These are phyloP conservation scores for Apiospora phragmitis DNA, from an alignment of 2,329 filamentous ascomycete genomes.

Conservation along the genomic window DNA sequence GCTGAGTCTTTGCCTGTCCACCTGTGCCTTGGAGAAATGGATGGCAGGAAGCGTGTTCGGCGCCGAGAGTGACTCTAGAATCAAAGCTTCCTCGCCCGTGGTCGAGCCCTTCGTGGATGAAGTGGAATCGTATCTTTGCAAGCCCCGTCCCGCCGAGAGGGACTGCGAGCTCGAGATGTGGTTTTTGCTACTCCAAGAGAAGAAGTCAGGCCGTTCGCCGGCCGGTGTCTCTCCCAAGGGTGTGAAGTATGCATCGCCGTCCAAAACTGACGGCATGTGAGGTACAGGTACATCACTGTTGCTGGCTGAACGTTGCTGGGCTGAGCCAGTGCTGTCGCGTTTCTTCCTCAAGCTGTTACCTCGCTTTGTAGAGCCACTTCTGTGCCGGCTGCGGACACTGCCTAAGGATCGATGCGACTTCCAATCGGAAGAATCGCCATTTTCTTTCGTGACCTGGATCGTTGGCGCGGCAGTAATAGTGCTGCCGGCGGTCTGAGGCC, in stretches of 20 bases:
- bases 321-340: slow-evolving; percentile 50
- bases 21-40: slow-evolving; percentile 55
- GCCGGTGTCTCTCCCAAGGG: slow-evolving; percentile 41
- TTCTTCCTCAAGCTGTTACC: slow-evolving; percentile 53
- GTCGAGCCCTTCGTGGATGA: slow-evolving; percentile 41
- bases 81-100: slow-evolving; percentile 40
- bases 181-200: slow-evolving; percentile 42
- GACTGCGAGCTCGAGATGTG: slow-evolving; percentile 41
- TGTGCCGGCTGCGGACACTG: slow-evolving; percentile 38
- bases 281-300: slow-evolving; percentile 42
- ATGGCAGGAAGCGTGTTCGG: slow-evolving; percentile 51
- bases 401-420: slow-evolving; percentile 35
- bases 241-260: slow-evolving; percentile 53
- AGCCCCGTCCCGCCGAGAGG: slow-evolving; percentile 43
- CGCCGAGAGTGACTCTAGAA: slow-evolving; percentile 44
- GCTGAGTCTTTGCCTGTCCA: slow-evolving; percentile 48
- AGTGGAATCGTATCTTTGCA: slow-evolving; percentile 47
- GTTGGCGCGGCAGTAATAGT: slow-evolving; percentile 55
- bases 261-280: slow-evolving; percentile 43
- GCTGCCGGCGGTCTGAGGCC: slow-evolving; percentile 48
- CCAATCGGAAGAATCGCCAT: slow-evolving; percentile 41
- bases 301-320: slow-evolving; percentile 40
- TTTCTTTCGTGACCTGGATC: slow-evolving; percentile 76
- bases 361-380: slow-evolving; percentile 49
- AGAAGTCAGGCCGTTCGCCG: slow-evolving; percentile 42